These are phyloP conservation scores for Aspergillus tanneri DNA, from an alignment of 2,329 filamentous ascomycete species.

Conservation along the genomic window DNA sequence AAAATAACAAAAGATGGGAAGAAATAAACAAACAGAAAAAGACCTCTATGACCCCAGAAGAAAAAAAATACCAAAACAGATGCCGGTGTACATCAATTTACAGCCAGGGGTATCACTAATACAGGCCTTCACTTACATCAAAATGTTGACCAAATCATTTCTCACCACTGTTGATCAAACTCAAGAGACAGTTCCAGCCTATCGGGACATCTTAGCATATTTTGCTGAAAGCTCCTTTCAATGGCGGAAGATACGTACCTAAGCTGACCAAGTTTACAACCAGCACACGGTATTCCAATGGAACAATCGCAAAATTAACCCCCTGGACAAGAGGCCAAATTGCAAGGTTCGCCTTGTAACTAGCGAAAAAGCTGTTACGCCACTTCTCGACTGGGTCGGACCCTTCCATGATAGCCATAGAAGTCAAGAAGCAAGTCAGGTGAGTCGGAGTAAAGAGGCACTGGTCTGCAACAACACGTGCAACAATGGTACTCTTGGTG, in stretches of 20 bases:
- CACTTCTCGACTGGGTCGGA: constrained; percentile 66
- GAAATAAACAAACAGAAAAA: constrained; percentile 1
- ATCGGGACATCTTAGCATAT: constrained; percentile 15
- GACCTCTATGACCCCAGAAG: constrained; percentile 10
- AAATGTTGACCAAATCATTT: constrained; percentile 21
- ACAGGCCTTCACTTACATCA: constrained; percentile 21
- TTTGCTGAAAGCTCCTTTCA: background rate
- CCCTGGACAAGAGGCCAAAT: constrained; percentile 84
- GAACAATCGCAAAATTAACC: constrained; percentile 83
- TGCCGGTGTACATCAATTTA: constrained; percentile 13
- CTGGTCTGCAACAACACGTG: constrained; percentile 80
- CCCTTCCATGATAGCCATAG: constrained; percentile 82
- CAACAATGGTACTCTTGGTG: constrained; percentile 67
- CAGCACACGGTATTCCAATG: constrained; percentile 76
- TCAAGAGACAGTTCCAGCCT: constrained; percentile 62
- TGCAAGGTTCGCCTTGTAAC: constrained; percentile 79
- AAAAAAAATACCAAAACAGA: constrained; percentile 6
- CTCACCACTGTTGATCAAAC: constrained; percentile 54
- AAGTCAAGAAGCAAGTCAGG: constrained; percentile 75
- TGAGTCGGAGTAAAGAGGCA: constrained; percentile 79
- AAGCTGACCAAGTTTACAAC: constrained; percentile 81
- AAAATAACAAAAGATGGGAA: constrained; percentile 2
- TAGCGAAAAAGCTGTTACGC: constrained; percentile 65
- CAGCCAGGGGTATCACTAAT: constrained; percentile 37
- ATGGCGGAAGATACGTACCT: constrained; percentile 49